Base-by-base conservation (phyloP, 208 protist genomes). In the Acanthamoeba lenticulata region DNA sequence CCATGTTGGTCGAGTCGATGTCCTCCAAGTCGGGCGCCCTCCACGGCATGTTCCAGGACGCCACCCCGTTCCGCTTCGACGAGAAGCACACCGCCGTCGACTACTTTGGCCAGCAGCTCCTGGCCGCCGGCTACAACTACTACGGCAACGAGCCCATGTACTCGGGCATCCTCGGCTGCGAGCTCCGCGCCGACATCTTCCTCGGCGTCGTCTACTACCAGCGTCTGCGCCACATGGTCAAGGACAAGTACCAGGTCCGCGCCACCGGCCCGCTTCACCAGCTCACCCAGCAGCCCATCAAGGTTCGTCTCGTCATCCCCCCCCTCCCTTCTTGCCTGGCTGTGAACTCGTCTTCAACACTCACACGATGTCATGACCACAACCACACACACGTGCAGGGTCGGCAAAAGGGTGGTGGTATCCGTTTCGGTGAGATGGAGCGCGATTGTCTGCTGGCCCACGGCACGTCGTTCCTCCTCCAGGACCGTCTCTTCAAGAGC, bases 371-470 rank as follows among this genome's bases (percentile, higher is more conserved):
- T 42, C 2, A 19, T 91, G 45, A n/a, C n/a, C n/a, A n/a, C 67
- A n/a, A n/a, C n/a, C n/a, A n/a, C n/a, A n/a, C n/a, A n/a, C n/a
- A n/a, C n/a, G n/a, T n/a, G n/a, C n/a, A 96, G 93, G 96, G 96
- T 88, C 95, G 98, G 88, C 98, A 99, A 95, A 49, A 95, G 15
- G 95, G 95, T 21, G 98, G 99, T 95, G 99, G 99, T 95, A 99
- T 99, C 62, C 98, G 99, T 77, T 99, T 99, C 4, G 99, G 99
- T 57, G 99, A 99, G 97, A 99, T 99, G 99, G 99, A 99, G 97
- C 98, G 99, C 90, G 99, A 99, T 96, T 98, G 98, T 9, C 94
- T 99, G 40, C 96, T 99, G 9, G 99, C 98, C 29, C 99, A 99
- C 96, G 99, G 99, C 81, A 97, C 98, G 19, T 98, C 99, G n/a